Evolutionary conservation across 805 yeast genomes (phyloP).

Genomic region (Debaryomyces castellii): DNA sequence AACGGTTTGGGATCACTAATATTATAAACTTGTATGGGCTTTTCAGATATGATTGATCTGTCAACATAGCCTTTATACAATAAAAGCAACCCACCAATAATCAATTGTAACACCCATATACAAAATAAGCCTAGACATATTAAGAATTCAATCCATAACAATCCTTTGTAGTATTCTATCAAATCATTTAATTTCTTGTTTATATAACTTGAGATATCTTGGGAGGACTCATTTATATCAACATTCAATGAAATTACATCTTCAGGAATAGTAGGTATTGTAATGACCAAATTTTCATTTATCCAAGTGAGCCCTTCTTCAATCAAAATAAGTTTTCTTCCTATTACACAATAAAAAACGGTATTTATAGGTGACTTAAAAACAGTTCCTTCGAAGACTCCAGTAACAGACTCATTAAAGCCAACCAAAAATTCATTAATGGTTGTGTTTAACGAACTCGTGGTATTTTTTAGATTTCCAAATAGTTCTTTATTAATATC

Average conservation of each 20-base stretch:
- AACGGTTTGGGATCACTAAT: slow-evolving; percentile 30
- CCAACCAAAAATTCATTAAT: slow-evolving; percentile 52
- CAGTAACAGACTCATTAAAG: slow-evolving; percentile 59
- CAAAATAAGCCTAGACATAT: slow-evolving; percentile 45
- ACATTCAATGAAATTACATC: slow-evolving; percentile 5
- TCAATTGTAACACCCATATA: slow-evolving; percentile 49
- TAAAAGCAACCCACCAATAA: slow-evolving; percentile 31
- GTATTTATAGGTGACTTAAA: slow-evolving; percentile 61
- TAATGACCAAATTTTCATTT: slow-evolving; percentile 56
- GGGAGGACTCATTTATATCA: slow-evolving; percentile 1
- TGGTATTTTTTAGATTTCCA: slow-evolving; percentile 61
- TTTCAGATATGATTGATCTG: not conserved
- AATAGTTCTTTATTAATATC: slow-evolving; percentile 63
- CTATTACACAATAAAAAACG: slow-evolving; percentile 77
- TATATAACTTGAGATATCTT: slow-evolving; percentile 12
- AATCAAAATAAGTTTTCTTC: slow-evolving; percentile 63
- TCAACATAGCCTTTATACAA: not conserved
- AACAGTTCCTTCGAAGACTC: slow-evolving; percentile 67
- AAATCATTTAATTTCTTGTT: slow-evolving; percentile 21
- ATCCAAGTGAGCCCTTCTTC: slow-evolving; percentile 82
- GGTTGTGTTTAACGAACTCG: slow-evolving; percentile 60
- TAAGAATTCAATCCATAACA: slow-evolving; percentile 45
- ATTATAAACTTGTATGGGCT: not conserved
- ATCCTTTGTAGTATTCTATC: slow-evolving; percentile 30
- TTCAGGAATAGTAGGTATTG: slow-evolving; percentile 50